phyloP scores from a whole-genome alignment of 1,284 basidiomycete species.

The Trametes hirsuta region DNA sequence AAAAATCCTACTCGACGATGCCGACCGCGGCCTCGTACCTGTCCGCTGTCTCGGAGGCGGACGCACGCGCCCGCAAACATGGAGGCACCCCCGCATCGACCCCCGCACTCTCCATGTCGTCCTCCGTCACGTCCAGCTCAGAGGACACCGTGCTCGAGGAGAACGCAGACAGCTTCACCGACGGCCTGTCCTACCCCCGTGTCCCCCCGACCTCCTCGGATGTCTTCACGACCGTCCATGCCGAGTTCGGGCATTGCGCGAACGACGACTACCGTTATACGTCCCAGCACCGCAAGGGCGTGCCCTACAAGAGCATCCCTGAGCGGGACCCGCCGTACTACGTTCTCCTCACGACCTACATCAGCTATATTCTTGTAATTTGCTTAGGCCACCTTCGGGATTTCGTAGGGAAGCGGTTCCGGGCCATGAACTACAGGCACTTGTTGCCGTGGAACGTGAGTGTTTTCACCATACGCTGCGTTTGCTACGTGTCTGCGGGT shows the following conservation, averaged over 20 bases:
- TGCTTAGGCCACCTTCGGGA: constrained; percentile 92
- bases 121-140: constrained; percentile 64
- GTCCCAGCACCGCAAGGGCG: constrained; percentile 61
- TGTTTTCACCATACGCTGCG: constrained; percentile 23
- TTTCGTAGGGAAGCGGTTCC: constrained; percentile 90
- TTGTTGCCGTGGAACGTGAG: constrained; percentile 82
- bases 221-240: constrained; percentile 75
- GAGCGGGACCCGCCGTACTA: constrained; percentile 89
- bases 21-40: constrained; percentile 72
- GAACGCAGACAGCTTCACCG: constrained; percentile 46
- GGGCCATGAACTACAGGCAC: constrained; percentile 76
- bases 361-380: constrained; percentile 89
- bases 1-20: constrained; percentile 55
- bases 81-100: constrained; percentile 54
- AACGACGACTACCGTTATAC: constrained; percentile 71
- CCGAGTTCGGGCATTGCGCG: constrained; percentile 86
- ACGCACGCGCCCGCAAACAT: constrained; percentile 56
- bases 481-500: constrained; percentile 5
- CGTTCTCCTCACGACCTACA: constrained; percentile 89
- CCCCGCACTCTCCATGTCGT: constrained; percentile 71
- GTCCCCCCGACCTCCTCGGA: constrained; percentile 76
- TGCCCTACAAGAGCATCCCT: constrained; percentile 52
- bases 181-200: constrained; percentile 60
- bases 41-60: constrained; percentile 70
- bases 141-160: constrained; percentile 66